Base-by-base conservation (phyloP, 768 basidiomycete genomes). In the Auricularia heimuer region DNA sequence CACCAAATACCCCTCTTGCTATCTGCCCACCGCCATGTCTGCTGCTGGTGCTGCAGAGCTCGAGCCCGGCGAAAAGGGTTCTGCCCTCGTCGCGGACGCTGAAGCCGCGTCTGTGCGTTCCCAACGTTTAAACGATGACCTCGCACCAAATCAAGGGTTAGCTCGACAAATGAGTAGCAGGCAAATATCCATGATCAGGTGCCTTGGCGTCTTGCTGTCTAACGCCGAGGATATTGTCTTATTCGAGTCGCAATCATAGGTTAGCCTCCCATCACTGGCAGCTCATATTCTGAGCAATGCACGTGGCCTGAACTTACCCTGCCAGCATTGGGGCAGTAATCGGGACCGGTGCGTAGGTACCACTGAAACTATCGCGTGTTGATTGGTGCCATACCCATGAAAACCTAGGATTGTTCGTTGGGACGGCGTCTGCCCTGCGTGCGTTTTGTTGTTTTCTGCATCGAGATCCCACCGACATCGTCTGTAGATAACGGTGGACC, bases 131-230 rank as follows among this genome's bases (percentile, higher is more conserved):
- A 18, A 45, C 18, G 10, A 10, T 45, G 44, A 18, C 44, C 44
- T 29, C 29, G 29, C 29, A 29, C 29, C 29, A 29, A 29, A 29
- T 29, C 29, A 45, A 18, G 21, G 21, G 51, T 82, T 87, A 45
- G 75, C 80, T 8, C 80, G 86, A 61, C 86, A 88, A 73, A 76
- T 88, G 68, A 88, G 88, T 73, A 90, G 89, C 70, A 80, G 90
- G 18, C 90, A 92, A 71, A 81, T 92, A 66, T 86, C 89, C 62
- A 90, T 91, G 89, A 90, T 92, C 69, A 89, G 88, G 87, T 80
- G 62, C 61, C 75, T 69, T 29, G 29, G 18, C 44, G 44, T 45
- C 18, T 10, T 45, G 44, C 11, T 45, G 44, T 11, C 11, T 18
- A 45, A 18, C 18, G 44, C 44, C 18, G 44, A 45, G 18, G 8